These are phyloP conservation scores for Nematocida sp. DNA, from an alignment of 371 early-diverging fungal genomes.

Conservation along the genomic window DNA sequence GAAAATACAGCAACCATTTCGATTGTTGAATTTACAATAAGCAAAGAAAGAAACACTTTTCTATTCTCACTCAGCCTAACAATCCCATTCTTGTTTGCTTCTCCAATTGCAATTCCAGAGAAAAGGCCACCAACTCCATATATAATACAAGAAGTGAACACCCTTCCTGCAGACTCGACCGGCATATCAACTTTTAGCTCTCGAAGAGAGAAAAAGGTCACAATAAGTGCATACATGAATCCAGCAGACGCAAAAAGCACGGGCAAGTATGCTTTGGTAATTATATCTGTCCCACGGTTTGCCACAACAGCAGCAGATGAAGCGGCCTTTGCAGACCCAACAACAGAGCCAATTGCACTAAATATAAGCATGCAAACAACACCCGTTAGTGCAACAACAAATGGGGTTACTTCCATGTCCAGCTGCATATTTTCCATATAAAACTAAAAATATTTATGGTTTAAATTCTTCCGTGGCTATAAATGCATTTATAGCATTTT, in stretches of 20 bases:
- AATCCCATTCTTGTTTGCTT: slow-evolving; percentile 39
- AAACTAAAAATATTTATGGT: slow-evolving; percentile 44
- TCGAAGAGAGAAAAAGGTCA: slow-evolving; percentile 10
- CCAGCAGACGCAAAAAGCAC: slow-evolving; percentile 51
- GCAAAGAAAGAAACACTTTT: slow-evolving; percentile 34
- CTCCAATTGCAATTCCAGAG: slow-evolving; percentile 41
- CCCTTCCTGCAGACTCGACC: neutral
- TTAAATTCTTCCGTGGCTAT: neutral
- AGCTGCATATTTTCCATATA: slow-evolving; percentile 13
- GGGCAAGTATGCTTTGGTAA: slow-evolving; percentile 42
- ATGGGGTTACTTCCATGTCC: slow-evolving; percentile 28
- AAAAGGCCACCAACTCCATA: slow-evolving; percentile 39
- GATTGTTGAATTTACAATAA: slow-evolving; percentile 50
- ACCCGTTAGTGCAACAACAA: slow-evolving; percentile 2
- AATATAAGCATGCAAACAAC: slow-evolving; percentile 26
- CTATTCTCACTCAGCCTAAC: slow-evolving; percentile 39
- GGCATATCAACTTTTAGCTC: slow-evolving; percentile 8
- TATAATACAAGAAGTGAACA: slow-evolving; percentile 11
- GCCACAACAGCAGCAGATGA: slow-evolving; percentile 49
- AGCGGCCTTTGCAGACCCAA: slow-evolving; percentile 39
- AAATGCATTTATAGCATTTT: neutral
- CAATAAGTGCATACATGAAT: slow-evolving; percentile 43
- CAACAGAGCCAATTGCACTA: slow-evolving; percentile 39
- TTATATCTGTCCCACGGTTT: slow-evolving; percentile 10
- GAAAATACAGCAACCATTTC: slow-evolving; percentile 56